Evolutionary conservation across 2,329 filamentous ascomycete species (phyloP).

Genomic region (Pseudocercospora macadamiae): DNA sequence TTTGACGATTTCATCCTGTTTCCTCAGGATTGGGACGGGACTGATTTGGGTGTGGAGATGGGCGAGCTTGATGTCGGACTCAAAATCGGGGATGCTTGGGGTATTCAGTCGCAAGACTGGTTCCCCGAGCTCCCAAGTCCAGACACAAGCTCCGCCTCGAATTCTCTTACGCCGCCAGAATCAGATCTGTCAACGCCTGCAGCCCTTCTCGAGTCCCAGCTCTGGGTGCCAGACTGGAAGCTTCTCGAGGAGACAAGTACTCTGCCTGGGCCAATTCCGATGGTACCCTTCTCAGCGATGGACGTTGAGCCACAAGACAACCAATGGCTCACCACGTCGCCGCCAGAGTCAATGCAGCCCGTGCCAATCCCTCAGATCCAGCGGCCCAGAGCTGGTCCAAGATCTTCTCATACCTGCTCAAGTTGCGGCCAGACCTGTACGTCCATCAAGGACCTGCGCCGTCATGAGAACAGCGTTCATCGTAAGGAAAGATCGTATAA

Average conservation of each 20-base stretch:
- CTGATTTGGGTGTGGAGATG: not conserved
- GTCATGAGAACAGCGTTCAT: not conserved
- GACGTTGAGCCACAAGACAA: not conserved
- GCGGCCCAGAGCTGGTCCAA: not conserved
- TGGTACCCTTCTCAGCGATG: not conserved
- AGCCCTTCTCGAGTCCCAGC: not conserved
- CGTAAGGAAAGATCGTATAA: not conserved
- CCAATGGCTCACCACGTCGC: not conserved
- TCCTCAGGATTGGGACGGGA: not conserved
- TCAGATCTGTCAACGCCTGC: not conserved
- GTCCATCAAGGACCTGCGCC: not conserved
- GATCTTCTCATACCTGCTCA: not conserved
- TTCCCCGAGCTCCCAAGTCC: not conserved
- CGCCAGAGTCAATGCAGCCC: not conserved
- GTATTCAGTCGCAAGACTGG: not conserved
- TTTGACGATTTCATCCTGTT: not conserved
- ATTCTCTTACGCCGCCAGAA: not conserved
- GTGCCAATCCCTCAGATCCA: not conserved
- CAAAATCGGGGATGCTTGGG: not conserved
- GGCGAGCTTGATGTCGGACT: not conserved
- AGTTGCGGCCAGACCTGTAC: not conserved
- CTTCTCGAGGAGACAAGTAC: not conserved
- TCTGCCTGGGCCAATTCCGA: not conserved
- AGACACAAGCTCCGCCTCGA: not conserved
- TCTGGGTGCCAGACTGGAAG: conserved; percentile 1